phyloP scores from a whole-genome alignment of 1,139 yeast species.

The Scheffersomyces illinoinensis region DNA sequence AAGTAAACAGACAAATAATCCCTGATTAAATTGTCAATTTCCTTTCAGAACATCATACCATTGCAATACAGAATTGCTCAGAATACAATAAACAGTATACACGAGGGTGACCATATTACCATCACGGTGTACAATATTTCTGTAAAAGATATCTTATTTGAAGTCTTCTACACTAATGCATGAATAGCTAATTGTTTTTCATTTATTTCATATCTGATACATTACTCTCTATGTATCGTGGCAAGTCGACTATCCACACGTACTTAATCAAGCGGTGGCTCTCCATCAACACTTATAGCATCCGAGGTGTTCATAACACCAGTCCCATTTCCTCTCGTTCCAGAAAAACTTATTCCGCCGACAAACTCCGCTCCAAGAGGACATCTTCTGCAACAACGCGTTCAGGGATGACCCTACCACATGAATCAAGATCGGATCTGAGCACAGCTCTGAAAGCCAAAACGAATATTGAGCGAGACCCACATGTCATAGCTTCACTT shows the following conservation, averaged over 20 bases:
- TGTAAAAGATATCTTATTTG: neutral
- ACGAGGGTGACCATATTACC: neutral
- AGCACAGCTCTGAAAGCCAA: neutral
- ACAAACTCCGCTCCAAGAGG: neutral
- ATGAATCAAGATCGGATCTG: neutral
- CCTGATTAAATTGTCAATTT: neutral
- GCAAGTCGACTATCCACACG: neutral
- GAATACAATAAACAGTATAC: neutral
- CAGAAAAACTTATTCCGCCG: neutral
- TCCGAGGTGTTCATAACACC: neutral
- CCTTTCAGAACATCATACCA: neutral
- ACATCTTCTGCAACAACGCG: neutral
- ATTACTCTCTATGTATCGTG: neutral
- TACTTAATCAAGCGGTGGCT: neutral
- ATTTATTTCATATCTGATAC: neutral
- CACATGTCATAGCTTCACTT: slow-evolving; percentile 6
- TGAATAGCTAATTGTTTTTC: neutral
- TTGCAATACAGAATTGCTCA: neutral
- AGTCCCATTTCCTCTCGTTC: neutral
- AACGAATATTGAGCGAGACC: slow-evolving; percentile 7
- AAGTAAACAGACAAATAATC: neutral
- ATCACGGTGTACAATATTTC: neutral
- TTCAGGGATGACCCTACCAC: neutral
- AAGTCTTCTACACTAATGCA: neutral
- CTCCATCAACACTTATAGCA: neutral